Percentiles rank a stretch among this genome's conserved stretches.
Conservation (phyloP, 352 stramenopile species). For the Albugo laibachii region DNA sequence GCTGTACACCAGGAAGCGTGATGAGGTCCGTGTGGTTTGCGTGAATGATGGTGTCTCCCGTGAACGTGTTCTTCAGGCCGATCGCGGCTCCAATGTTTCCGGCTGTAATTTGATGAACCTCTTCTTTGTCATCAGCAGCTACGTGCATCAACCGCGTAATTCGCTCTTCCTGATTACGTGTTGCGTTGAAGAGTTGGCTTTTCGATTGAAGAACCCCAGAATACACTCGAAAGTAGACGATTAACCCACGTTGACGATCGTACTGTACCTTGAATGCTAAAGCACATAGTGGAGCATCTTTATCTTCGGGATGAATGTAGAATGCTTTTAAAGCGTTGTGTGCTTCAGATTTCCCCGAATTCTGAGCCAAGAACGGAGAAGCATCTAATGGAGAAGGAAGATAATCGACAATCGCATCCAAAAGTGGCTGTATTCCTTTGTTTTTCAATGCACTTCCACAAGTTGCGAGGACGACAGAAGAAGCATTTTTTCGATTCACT, state of each 20-base stretch:
- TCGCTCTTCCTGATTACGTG: conserved; percentile 30
- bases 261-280: conserved; percentile 68
- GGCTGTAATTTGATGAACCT: conserved; percentile 65
- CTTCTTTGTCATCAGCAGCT: conserved; percentile 74
- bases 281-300: conserved; percentile 17
- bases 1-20: conserved; percentile 36
- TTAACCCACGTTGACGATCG: conserved; percentile 41
- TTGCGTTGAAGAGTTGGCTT: conserved; percentile 59
- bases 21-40: conserved; percentile 22
- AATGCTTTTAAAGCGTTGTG: background rate
- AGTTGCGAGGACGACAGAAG: conserved; percentile 26
- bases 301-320: background rate
- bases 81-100: conserved; percentile 86
- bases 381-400: conserved; percentile 88
- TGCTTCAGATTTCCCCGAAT: conserved; percentile 17
- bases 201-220: conserved; percentile 74
- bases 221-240: conserved; percentile 90
- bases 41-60: conserved; percentile 86
- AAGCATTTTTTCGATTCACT: conserved; percentile 18
- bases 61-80: conserved; percentile 82
- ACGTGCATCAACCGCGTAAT: conserved; percentile 76
- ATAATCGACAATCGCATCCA: conserved; percentile 97
- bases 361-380: conserved; percentile 35
- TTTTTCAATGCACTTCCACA: conserved; percentile 60
- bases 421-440: conserved; percentile 89